Base-by-base conservation (phyloP, 257 asterid genomes). In the Eustoma russellianum region DNA sequence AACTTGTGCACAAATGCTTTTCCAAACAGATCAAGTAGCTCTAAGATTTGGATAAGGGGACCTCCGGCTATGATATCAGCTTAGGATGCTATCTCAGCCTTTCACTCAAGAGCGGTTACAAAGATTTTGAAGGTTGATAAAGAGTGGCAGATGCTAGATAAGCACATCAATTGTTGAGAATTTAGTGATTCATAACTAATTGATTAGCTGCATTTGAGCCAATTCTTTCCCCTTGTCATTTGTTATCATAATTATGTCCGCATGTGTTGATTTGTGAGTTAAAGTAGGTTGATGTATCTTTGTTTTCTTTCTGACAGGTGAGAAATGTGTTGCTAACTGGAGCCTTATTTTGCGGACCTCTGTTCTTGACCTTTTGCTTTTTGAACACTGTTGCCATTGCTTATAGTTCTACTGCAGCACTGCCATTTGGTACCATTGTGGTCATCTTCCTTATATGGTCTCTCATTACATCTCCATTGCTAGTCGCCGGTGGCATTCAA, bases 371-470 rank as follows among this genome's bases (percentile, higher is more conserved):
- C 15, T 83, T 87, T 57, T 70, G 85, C 79, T 87, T 87, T 74
- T 84, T 87, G 14, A 83, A 83, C 61, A 83, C 94, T 13, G 92
- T 87, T 48, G 96, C 94, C 60, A 83, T 87, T 63, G 85, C 81
- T 52, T 87, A 87, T 63, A 80, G 71, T 68, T 94, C 94, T 55
- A 87, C 96, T 34, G 96, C 93, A 15, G 94, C 96, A 46, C 76
- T 87, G 49, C 96, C 96, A 6, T 83, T 86, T 56, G 96, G 96
- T 48, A 86, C 96, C 41, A 86, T 86, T 48, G 83, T 83, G 63
- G 92, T 83, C 43, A 83, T 86, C 28, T 75, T 83, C 70, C 85
- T 87, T 46, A 87, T 83, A 64, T 87, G 96, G 94, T 84, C 96
- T 51, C 86, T 87, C 18, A 83, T 87, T 33, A 83, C 96, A 28